Evolutionary conservation across 257 asterid species (phyloP), one percentile per base, ranked within the genome.

Genomic region (Salvia rosmarinus): DNA sequence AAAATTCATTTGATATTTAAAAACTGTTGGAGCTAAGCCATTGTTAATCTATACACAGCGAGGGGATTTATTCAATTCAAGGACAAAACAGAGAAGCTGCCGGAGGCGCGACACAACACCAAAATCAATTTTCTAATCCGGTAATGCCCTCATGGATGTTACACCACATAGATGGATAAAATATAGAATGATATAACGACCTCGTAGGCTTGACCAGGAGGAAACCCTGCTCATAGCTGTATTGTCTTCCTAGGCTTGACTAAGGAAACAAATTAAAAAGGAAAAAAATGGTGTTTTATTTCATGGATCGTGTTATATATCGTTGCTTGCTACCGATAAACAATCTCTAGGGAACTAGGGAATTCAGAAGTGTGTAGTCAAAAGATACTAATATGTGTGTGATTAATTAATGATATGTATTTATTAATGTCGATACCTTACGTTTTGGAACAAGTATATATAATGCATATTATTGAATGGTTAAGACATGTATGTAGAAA

Each of bases 91-190:
- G 72, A 39, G 86, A 78, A 72, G 89, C 68, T 74, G 72, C n/a
- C 20, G 89, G 77, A 65, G 86, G 73, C 76, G 87, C 78, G 30
- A 72, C 71, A 21, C 63, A 70, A 17, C 37, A 58, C 66, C 89
- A 80, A 30, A 79, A 70, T 66, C 88, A 81, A 46, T 60, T 74
- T 7, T 70, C 81, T 5, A 76, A 74, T 77, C 16, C 82, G 60
- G 78, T 46, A 30, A 80, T 88, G 81, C 96, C 90, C 9, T 62
- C 88, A n/a, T 89, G 96, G 96, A 87, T 87, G 92, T 79, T 77
- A 51, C 78, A 71, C 75, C 81, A 73, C 66, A 35, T 73, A n/a
- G 70, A 74, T 49, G 72, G 77, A 37, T 74, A 64, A 59, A 46
- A 9, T n/a, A 11, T 13, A 54, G 2, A 20, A 9, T 46, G 4